Conservation (phyloP, 2,329 filamentous ascomycete genomes). For the Penicillium oxalicum region DNA sequence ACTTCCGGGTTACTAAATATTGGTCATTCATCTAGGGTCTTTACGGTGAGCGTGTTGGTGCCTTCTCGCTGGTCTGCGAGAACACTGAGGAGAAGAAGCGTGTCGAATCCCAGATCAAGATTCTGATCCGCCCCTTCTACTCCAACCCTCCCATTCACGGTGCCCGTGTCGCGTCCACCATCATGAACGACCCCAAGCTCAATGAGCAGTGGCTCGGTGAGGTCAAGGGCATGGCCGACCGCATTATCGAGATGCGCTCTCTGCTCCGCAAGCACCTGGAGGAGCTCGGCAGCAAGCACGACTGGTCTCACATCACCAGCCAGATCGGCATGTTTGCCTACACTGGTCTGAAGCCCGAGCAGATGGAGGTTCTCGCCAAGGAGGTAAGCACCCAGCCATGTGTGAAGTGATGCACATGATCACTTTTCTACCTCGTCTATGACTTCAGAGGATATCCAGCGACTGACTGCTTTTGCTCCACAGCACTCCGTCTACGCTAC, state of each 20-base stretch:
- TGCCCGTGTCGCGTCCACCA: slow-evolving; percentile 85
- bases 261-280: slow-evolving; percentile 92
- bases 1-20: background rate
- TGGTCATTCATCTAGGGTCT: slow-evolving; percentile 58
- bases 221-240: slow-evolving; percentile 98
- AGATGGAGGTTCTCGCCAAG: slow-evolving; percentile 87
- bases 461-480: slow-evolving; percentile 9
- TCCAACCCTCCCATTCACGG: slow-evolving; percentile 97
- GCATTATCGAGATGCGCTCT: slow-evolving; percentile 96
- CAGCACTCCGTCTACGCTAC: slow-evolving; percentile 94
- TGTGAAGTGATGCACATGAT: too few species aligned
- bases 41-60: slow-evolving; percentile 95
- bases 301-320: slow-evolving; percentile 98
- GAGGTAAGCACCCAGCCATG: slow-evolving; percentile 50
- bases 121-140: slow-evolving; percentile 92
- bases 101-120: slow-evolving; percentile 96
- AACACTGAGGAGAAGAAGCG: slow-evolving; percentile 88
- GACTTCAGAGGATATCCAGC: background rate
- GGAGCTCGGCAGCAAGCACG: slow-evolving; percentile 88
- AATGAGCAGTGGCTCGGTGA: slow-evolving; percentile 94
- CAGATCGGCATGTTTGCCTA: slow-evolving; percentile 99
- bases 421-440: background rate
- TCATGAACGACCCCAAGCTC: slow-evolving; percentile 76
- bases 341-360: slow-evolving; percentile 82
- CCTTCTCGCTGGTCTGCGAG: slow-evolving; percentile 86